Conservation (phyloP, 768 basidiomycete genomes). For the Tulasnella sp. region DNA sequence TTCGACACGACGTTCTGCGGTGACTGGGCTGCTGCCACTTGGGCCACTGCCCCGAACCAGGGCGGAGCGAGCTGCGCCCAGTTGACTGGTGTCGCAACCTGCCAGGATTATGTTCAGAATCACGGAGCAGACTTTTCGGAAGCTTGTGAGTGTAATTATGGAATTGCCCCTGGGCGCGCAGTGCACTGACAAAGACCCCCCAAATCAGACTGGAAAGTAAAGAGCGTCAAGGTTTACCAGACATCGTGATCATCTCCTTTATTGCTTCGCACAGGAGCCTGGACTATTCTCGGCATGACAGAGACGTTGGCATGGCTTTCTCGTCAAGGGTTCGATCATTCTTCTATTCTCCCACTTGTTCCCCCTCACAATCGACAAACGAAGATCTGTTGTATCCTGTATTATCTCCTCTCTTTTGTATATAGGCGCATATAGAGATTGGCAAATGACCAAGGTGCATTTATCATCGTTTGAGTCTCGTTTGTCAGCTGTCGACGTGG, state of each 20-base stretch:
- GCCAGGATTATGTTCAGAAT: slow-evolving; percentile 65
- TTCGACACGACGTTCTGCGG: slow-evolving; percentile 87
- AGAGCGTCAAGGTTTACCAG: slow-evolving; percentile 67
- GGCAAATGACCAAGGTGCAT: not conserved
- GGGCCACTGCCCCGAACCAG: slow-evolving; percentile 72
- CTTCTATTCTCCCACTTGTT: not conserved
- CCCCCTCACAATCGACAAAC: not conserved
- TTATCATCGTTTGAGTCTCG: not conserved
- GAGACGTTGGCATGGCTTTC: not conserved
- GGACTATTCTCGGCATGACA: not conserved
- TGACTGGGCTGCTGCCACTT: slow-evolving; percentile 71
- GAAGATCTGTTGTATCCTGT: not conserved
- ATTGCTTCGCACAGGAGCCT: slow-evolving; percentile 22
- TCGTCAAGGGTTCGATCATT: not conserved
- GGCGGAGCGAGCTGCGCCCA: slow-evolving; percentile 80
- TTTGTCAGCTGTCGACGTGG: not conserved
- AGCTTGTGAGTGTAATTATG: slow-evolving; percentile 56
- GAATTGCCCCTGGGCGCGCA: slow-evolving; percentile 2
- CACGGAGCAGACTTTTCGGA: slow-evolving; percentile 62
- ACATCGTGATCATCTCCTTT: slow-evolving; percentile 21
- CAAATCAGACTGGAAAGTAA: slow-evolving; percentile 69
- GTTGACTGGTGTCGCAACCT: slow-evolving; percentile 73
- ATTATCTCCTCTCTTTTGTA: not conserved
- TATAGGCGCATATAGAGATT: not conserved
- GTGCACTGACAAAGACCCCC: not conserved